A percentile compares a stretch with the other conserved stretches of the same genome.
Conservation (phyloP, 169 alveolate genomes). For the Pseudocohnilembus persalinus region DNA sequence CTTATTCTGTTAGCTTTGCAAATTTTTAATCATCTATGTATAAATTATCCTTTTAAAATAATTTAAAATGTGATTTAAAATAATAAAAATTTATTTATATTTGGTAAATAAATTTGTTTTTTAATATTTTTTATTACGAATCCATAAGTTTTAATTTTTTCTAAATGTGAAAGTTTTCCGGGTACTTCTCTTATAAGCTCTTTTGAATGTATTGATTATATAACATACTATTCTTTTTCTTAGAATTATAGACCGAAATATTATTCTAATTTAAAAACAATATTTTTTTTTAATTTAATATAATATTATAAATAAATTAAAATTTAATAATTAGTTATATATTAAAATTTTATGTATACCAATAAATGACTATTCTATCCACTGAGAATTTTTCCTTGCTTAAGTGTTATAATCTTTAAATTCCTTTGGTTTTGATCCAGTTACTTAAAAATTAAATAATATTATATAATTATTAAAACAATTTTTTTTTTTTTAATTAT, state of each 20-base stretch:
- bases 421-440: not conserved
- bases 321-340: too few relatives aligned
- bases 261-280: not conserved
- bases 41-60: not conserved
- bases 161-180: not conserved
- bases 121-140: not conserved
- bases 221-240: too few relatives aligned
- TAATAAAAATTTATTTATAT: too few relatives aligned
- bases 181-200: not conserved
- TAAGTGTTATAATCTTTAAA: not conserved
- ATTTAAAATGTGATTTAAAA: not conserved
- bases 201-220: not conserved
- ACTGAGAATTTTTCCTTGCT: not conserved
- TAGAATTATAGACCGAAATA: not conserved
- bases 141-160: not conserved
- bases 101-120: too few relatives aligned
- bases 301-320: too few relatives aligned
- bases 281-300: too few relatives aligned
- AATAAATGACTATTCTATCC: not conserved
- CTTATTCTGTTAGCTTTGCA: not conserved
- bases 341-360: not conserved
- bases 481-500: too few relatives aligned
- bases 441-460: not conserved
- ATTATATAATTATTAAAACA: not conserved
- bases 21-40: not conserved